Base-by-base conservation (phyloP, 352 stramenopile species). In the Ophiocytium majus region DNA sequence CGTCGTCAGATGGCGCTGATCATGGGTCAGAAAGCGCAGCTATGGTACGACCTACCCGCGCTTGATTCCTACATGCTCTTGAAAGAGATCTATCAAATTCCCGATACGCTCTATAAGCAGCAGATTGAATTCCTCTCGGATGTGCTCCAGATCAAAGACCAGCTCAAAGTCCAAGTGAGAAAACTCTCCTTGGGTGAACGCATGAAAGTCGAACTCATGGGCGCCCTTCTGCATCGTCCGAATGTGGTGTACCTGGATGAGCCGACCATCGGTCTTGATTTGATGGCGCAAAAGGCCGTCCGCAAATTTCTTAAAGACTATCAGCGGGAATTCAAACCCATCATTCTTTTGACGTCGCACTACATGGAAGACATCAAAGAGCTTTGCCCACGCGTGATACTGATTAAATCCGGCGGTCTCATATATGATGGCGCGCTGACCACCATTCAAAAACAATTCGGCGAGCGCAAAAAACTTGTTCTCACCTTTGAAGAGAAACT, bases 291-390 rank as follows among this genome's bases (percentile, higher is more conserved):
- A 71, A 71, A 71, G 28, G 57, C 57, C 28, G 57, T 71, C 57
- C 57, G 57, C 57, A 71, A 28, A 23, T 71, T 71, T 28, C 23
- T 71, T 23, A 71, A 71, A 28, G 28, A 23, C 57, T 71, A 71
- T 71, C 57, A 71, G 57, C 57, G 57, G 23, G 57, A 71, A 28
- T 23, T 23, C 23, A 71, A 71, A 28, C 57, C 57, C 23, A 71
- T 71, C 57, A 71, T 28, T 28, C 23, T 71, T 71, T 28, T 71
- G 19, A 71, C 57, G 23, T 71, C 57, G 57, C 57, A 71, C 57
- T 71, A 71, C 57, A 71, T 71, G 57, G 57, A 71, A 71, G 57
- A 71, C 57, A 71, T 71, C 57, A 71, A 71, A 28, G 57, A 71
- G 28, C 28, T 71, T 23, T 71, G 57, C 57, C 57, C 57, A 28